Base-by-base conservation (phyloP, 352 stramenopile genomes). In the Pythium brassicae region DNA sequence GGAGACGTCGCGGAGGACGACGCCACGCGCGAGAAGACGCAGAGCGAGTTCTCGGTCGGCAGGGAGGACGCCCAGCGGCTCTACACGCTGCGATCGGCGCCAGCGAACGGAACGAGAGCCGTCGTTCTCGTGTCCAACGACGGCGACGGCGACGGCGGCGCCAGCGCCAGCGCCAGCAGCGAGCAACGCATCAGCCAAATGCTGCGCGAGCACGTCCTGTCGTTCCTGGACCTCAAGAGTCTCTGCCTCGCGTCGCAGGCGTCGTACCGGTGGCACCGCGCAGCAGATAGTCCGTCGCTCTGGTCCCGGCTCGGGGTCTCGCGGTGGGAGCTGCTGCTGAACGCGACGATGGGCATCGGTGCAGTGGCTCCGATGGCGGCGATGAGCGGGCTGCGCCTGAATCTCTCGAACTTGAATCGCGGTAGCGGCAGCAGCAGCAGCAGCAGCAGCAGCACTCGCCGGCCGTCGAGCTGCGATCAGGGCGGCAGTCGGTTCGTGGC, bases 231-330 rank as follows among this genome's bases (percentile, higher is more conserved):
- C 40, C 58, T 88, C 23, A 82, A 62, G 56, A 89, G 78, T 47
- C 61, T 90, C 22, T 77, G 79, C 9, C 62, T 62, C 17, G 66
- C 71, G 25, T 86, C 78, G 2, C 79, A 88, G 61, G 66, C 80
- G 4, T 79, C 72, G 39, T 90, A 83, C 27, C 72, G 77, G n/a
- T 92, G 83, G 83, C 72, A 90, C 62, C 79, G 79, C 51, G 79
- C 83, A 34, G 66, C 78, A 5, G 83, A 90, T 44, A 86, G 57
- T 26, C 65, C 78, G 5, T 69, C 74, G 14, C 54, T 92, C 20
- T 92, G 82, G 82, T 70, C 66, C 42, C 68, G 65, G 12, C 68
- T 92, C 11, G 78, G 78, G 0, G 77, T 92, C 0, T 92, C 82
- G 3, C 75, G 76, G 0, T 92, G 82, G 82, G 75, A 82, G 29